Conservation (phyloP, 2,329 filamentous ascomycete genomes). For the Hirsutella thompsonii region DNA sequence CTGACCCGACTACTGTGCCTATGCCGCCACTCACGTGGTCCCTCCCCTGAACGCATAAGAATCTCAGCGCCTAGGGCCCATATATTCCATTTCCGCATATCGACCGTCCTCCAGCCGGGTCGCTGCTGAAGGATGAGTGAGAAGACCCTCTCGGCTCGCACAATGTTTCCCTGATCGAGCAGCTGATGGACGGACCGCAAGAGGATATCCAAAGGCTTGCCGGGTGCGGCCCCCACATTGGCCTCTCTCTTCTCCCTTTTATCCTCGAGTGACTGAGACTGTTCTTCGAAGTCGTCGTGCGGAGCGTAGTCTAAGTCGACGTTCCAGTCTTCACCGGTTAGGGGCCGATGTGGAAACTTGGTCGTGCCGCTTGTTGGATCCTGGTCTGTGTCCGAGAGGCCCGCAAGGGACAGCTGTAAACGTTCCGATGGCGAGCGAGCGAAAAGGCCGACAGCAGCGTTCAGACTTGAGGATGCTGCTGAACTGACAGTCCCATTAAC, state of each 20-base stretch:
- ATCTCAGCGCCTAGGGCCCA: conserved; percentile 85
- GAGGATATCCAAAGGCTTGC: conserved; percentile 50
- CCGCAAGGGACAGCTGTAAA: conserved; percentile 39
- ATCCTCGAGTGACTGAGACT: not conserved
- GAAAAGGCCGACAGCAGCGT: conserved; percentile 36
- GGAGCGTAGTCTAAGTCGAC: not conserved
- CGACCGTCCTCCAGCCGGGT: conserved; percentile 32
- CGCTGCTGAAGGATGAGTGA: conserved; percentile 53
- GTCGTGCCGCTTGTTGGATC: conserved; percentile 22
- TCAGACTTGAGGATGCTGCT: conserved; percentile 12
- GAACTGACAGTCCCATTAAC: not conserved
- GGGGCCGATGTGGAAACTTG: conserved; percentile 39
- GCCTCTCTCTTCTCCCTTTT: conserved; percentile 34
- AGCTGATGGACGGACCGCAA: conserved; percentile 60
- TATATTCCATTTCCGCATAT: conserved; percentile 54
- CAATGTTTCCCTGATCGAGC: conserved; percentile 56
- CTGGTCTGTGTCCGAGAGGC: conserved; percentile 33
- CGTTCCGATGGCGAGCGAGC: conserved; percentile 40
- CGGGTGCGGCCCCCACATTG: conserved; percentile 4
- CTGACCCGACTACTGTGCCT: not conserved
- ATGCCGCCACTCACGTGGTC: conserved; percentile 6
- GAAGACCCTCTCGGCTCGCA: conserved; percentile 62
- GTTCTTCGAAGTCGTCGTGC: not conserved
- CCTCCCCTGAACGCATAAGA: conserved; percentile 49
- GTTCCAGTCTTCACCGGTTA: conserved; percentile 3